Base-by-base conservation (phyloP, 768 basidiomycete species). In the Termitomyces sp. region DNA sequence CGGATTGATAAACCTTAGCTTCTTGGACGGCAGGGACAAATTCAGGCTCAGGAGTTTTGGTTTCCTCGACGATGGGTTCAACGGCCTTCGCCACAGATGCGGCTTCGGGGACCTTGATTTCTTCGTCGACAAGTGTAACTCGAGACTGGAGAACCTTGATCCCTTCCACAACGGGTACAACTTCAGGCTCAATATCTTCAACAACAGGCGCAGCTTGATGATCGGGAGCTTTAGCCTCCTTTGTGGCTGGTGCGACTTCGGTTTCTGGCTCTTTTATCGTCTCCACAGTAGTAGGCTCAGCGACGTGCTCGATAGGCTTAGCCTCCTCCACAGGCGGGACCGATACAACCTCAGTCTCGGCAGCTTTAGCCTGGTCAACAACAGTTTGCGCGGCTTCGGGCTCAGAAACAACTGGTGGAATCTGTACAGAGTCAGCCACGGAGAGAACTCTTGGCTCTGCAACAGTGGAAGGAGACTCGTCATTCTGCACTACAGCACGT, bases 261-360 rank as follows among this genome's bases (percentile, higher is more conserved):
- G 58, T 28, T 42, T 53, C 57, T 6, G 18, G 10, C 18, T 47
- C 57, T n/a, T 63, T 58, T 32, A 30, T 32, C 28, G 6, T 32
- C 16, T 33, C 42, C 14, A 30, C 40, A 32, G n/a, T 36, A 47
- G 26, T 36, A 46, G 54, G 53, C 22, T 13, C 61, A 53, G 36
- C 28, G 16, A 22, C 35, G 13, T 54, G 45, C 30, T 55, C 54
- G 0, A 44, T 12, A 20, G 56, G 42, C 53, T 60, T 55, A 5
- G 28, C 32, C 54, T 61, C 58, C 51, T 52, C 58, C 40, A 48
- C 35, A 60, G 12, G 12, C 12, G 43, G 10, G 20, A 47, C 42
- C 38, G 49, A 26, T 18, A 52, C 22, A 28, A 36, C 50, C 24
- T 52, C 59, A 22, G 30, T 44, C 14, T 56, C 44, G 24, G 30